phyloP scores from a whole-genome alignment of 179 eudicot species.

The Patellifolia procumbens region DNA sequence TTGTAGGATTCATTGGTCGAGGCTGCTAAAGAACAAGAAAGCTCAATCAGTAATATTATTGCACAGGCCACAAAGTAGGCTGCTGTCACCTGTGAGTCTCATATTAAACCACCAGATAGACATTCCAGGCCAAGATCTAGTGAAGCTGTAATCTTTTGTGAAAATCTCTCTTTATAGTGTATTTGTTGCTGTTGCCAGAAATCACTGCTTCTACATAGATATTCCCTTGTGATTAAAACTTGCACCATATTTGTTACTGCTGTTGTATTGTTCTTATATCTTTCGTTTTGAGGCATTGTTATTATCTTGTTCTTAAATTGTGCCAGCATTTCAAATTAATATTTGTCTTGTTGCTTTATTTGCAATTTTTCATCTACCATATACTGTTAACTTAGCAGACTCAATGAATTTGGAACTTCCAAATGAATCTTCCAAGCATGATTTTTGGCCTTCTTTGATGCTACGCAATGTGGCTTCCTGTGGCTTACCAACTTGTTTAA shows the following conservation, averaged over 20 bases:
- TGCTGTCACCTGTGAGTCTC: neutral
- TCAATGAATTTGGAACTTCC: neutral
- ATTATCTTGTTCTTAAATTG: neutral
- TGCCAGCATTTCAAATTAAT: no score
- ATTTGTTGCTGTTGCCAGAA: neutral
- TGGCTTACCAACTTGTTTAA: no score
- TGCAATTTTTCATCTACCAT: neutral
- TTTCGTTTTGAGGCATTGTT: neutral
- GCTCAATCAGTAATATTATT: conserved; percentile 86
- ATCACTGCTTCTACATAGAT: neutral
- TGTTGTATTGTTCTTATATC: no score
- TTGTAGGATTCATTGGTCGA: conserved; percentile 89
- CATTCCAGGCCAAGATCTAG: conserved; percentile 2
- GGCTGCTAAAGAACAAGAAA: conserved; percentile 85
- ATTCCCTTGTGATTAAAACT: neutral
- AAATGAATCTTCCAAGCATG: no score
- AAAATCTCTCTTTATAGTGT: conserved; percentile 4
- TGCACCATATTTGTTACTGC: neutral
- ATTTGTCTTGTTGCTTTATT: no score
- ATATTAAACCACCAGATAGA: neutral
- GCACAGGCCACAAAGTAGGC: conserved; percentile 89
- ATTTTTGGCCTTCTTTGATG: no score
- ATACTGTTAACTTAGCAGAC: neutral
- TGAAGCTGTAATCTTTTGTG: conserved; percentile 6
- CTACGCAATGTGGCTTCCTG: no score